Conservation (phyloP, 2,329 filamentous ascomycete genomes). For the Penicillium thymicola region DNA sequence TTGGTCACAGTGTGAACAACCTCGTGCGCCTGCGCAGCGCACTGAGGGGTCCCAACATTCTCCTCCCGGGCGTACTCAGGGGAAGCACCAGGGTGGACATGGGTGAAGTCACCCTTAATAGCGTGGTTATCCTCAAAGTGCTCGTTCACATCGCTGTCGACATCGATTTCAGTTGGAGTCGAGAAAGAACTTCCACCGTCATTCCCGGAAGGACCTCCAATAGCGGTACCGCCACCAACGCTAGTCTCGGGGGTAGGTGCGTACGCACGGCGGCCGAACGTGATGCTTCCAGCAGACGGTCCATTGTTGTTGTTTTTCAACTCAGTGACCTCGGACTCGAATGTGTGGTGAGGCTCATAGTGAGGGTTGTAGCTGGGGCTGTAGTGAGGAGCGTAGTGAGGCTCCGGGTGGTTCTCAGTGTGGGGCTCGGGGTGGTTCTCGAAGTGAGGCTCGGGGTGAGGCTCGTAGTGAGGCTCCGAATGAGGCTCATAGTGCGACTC, state of each 20-base stretch:
- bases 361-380: not conserved
- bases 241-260: conserved; percentile 3
- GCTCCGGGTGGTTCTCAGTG: not conserved
- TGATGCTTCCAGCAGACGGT: not conserved
- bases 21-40: conserved; percentile 19
- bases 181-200: conserved; percentile 17
- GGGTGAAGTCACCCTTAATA: conserved; percentile 18
- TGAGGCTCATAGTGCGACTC: not conserved
- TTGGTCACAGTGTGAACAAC: conserved; percentile 31
- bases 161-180: conserved; percentile 6
- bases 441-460: not conserved
- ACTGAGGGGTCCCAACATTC: conserved; percentile 7
- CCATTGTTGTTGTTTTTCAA: not conserved
- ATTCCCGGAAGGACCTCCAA: conserved; percentile 18
- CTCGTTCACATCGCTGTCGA: conserved; percentile 15
- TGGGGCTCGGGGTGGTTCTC: not conserved
- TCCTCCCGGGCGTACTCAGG: conserved; percentile 4
- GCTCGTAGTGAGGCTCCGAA: not conserved
- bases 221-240: conserved; percentile 5
- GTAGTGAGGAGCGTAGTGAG: not conserved
- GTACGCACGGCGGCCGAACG: conserved; percentile 11
- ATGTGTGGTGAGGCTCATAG: not conserved
- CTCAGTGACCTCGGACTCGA: not conserved
- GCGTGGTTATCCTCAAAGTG: conserved; percentile 25
- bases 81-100: conserved; percentile 7